Evolutionary conservation across 2,329 filamentous ascomycete genomes (phyloP).

Genomic region (Rachicladosporium sp.): DNA sequence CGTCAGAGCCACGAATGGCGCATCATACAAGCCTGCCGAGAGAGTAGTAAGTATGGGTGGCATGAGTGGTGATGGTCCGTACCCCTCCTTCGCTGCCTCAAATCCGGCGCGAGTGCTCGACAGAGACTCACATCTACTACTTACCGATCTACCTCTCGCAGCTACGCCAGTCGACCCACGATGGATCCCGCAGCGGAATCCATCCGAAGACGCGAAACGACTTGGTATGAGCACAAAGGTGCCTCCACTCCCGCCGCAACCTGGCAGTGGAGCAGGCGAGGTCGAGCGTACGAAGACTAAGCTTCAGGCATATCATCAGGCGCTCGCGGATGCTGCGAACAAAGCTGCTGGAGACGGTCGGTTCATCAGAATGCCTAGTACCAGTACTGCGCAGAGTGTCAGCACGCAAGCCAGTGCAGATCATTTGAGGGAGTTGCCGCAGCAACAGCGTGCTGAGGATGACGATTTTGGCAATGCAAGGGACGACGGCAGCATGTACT

Average conservation of each 20-base stretch:
- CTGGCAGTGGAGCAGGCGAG: conserved; percentile 16
- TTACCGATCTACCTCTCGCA: conserved; percentile 19
- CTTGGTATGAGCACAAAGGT: conserved; percentile 25
- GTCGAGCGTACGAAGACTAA: conserved; percentile 40
- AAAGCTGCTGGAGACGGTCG: conserved; percentile 64
- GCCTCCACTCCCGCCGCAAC: conserved; percentile 40
- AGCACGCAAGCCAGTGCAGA: background rate
- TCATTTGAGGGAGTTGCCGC: no score
- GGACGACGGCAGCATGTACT: conserved; percentile 12
- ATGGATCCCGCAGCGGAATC: conserved; percentile 21
- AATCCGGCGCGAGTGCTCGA: conserved; percentile 15
- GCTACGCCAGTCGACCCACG: conserved; percentile 14
- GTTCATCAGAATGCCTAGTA: conserved; percentile 51
- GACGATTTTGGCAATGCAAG: background rate
- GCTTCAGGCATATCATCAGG: conserved; percentile 66
- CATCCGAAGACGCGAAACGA: conserved; percentile 21
- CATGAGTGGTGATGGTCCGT: conserved; percentile 17
- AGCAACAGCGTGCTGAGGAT: no score
- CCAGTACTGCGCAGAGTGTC: conserved; percentile 13
- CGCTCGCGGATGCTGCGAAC: conserved; percentile 69
- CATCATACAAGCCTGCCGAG: conserved; percentile 1
- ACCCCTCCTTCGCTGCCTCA: conserved; percentile 20
- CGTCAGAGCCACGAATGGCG: conserved; percentile 1
- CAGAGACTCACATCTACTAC: conserved; percentile 17
- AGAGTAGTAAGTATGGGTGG: conserved; percentile 13